Evolutionary conservation across 2,329 filamentous ascomycete species (phyloP).

Genomic region (Cladosporium sp.): DNA sequence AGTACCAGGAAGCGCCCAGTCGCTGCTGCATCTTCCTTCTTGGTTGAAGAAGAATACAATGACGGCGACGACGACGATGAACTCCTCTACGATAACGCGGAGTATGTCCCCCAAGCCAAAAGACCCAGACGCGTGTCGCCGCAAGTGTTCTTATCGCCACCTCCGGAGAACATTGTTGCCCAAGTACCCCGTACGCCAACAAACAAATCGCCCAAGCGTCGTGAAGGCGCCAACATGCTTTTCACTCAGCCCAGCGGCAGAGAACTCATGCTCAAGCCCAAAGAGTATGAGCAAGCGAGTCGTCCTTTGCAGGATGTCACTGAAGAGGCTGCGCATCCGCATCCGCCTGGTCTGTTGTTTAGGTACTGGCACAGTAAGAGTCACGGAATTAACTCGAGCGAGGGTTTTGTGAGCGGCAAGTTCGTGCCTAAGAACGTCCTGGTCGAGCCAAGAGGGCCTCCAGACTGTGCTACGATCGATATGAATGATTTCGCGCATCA

Average conservation of each 20-base stretch:
- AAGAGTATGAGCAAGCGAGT: background rate
- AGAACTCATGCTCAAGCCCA: background rate
- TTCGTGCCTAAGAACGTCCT: background rate
- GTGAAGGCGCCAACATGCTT: background rate
- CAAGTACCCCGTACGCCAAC: background rate
- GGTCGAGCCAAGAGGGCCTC: background rate
- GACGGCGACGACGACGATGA: background rate
- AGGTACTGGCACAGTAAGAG: background rate
- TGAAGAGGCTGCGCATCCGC: background rate
- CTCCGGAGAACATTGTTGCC: background rate
- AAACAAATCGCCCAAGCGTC: background rate
- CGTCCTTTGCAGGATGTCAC: background rate
- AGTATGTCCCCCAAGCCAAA: background rate
- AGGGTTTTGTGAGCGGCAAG: slow-evolving; percentile 1
- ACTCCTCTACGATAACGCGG: background rate
- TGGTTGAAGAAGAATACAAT: background rate
- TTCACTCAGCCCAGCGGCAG: background rate
- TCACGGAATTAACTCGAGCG: background rate
- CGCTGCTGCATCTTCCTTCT: background rate
- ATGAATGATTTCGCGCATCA: slow-evolving; percentile 3
- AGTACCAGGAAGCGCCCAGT: background rate
- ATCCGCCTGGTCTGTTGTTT: background rate
- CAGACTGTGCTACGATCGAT: background rate
- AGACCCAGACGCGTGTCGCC: background rate
- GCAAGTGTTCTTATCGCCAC: background rate